Evolutionary conservation across 257 asterid species (phyloP).

Genomic region (Henckelia pumila): DNA sequence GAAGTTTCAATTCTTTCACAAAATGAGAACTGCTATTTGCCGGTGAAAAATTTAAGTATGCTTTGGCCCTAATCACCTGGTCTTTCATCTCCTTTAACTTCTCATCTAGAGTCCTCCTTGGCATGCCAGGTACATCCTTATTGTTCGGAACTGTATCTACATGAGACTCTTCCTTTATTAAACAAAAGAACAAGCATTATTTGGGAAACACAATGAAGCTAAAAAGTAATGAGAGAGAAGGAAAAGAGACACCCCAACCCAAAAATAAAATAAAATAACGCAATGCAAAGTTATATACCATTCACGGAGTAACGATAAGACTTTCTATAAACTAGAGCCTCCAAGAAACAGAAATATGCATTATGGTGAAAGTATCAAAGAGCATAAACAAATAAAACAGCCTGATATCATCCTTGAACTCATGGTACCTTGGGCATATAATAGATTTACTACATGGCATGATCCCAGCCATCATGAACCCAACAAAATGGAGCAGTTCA

Average conservation of each 20-base stretch:
- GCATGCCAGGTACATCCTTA: constrained; percentile 28
- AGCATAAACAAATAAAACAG: constrained; percentile 21
- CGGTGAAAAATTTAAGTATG: constrained; percentile 59
- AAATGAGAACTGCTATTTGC: constrained; percentile 71
- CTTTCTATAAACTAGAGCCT: constrained; percentile 16
- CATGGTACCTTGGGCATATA: constrained; percentile 14
- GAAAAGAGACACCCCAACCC: background rate
- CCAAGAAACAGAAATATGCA: constrained; percentile 16
- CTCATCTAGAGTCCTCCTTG: constrained; percentile 47
- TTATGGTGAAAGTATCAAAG: background rate
- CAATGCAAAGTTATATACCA: background rate
- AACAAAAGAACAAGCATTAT: constrained; percentile 25
- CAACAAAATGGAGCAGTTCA: constrained; percentile 3
- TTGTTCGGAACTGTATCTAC: constrained; percentile 33
- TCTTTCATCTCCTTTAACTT: constrained; percentile 81
- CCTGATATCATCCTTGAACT: constrained; percentile 17
- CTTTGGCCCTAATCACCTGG: constrained; percentile 78
- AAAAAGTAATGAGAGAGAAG: background rate
- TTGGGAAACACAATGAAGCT: constrained; percentile 18
- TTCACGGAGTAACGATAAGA: background rate
- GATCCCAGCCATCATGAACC: constrained; percentile 13
- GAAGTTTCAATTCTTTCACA: constrained; percentile 76
- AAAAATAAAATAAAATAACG: constrained; percentile 3
- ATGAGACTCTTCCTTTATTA: constrained; percentile 47
- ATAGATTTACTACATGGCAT: constrained; percentile 17